These are phyloP conservation scores for Escallonia rubra DNA, from an alignment of 129 eudicot genomes.

Conservation along the genomic window DNA sequence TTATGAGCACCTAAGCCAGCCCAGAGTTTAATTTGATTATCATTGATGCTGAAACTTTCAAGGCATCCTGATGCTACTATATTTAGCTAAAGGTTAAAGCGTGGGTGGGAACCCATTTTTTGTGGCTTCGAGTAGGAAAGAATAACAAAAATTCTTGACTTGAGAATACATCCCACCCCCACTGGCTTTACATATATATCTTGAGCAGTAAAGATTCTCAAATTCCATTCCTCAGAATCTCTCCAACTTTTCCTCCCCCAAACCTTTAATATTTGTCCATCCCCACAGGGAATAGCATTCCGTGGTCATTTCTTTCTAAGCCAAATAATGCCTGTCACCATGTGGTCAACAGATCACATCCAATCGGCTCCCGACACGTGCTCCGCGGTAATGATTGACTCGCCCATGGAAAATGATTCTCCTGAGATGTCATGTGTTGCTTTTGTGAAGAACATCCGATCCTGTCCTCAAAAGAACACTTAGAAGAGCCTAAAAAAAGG, in stretches of 20 bases:
- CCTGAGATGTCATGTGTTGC: neutral
- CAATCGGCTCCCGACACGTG: conserved; percentile 22
- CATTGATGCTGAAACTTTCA: neutral
- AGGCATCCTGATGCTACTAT: conserved; percentile 10
- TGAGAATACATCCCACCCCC: conserved; percentile 38
- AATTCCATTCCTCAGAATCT: conserved; percentile 60
- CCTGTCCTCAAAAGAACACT: conserved; percentile 3
- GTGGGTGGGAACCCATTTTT: conserved; percentile 66
- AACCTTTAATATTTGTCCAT: neutral
- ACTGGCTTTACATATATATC: conserved; percentile 42
- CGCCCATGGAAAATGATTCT: conserved; percentile 11
- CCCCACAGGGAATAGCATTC: conserved; percentile 55
- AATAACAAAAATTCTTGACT: conserved; percentile 67
- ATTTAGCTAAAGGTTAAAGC: conserved; percentile 27
- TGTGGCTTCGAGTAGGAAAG: conserved; percentile 62
- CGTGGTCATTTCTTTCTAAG: conserved; percentile 60
- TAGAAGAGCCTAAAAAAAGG: conserved; percentile 19
- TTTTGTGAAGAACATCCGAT: conserved; percentile 8
- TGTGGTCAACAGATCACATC: conserved; percentile 25
- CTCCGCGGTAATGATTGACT: conserved; percentile 24
- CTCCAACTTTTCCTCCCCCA: conserved; percentile 13
- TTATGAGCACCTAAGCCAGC: neutral
- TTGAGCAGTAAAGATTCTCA: conserved; percentile 56
- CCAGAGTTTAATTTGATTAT: no score
- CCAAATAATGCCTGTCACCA: conserved; percentile 27